Evolutionary conservation across 495 filamentous ascomycete species (phyloP).

Genomic region (Ascobolus immersus): DNA sequence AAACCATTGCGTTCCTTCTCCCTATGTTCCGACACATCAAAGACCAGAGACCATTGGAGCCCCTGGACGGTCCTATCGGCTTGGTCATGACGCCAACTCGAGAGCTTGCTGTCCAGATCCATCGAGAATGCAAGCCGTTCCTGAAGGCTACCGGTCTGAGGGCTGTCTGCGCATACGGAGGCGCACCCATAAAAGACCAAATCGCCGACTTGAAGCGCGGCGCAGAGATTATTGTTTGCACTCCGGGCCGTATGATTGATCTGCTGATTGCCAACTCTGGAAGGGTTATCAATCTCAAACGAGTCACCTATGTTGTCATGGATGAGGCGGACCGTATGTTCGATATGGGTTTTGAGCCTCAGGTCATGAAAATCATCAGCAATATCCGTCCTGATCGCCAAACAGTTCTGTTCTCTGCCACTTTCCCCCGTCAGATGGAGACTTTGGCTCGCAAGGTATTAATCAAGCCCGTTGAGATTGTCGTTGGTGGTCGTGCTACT

Average conservation of each 20-base stretch:
- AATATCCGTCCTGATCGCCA: slow-evolving; percentile 81
- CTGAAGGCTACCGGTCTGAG: slow-evolving; percentile 71
- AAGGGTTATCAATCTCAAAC: slow-evolving; percentile 65
- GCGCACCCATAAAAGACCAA: slow-evolving; percentile 89
- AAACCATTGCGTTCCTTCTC: slow-evolving; percentile 81
- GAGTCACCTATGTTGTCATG: slow-evolving; percentile 78
- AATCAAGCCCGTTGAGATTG: slow-evolving; percentile 68
- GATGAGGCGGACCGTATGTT: slow-evolving; percentile 99
- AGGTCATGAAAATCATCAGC: slow-evolving; percentile 85
- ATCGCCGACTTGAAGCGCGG: slow-evolving; percentile 90
- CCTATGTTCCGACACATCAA: slow-evolving; percentile 97
- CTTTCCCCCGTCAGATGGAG: slow-evolving; percentile 77
- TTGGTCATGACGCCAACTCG: slow-evolving; percentile 86
- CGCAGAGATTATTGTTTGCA: slow-evolving; percentile 84
- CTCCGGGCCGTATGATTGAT: slow-evolving; percentile 93
- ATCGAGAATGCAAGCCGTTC: slow-evolving; percentile 81
- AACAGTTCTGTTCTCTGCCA: slow-evolving; percentile 87
- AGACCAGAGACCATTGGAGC: slow-evolving; percentile 62
- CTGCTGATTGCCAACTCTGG: slow-evolving; percentile 77
- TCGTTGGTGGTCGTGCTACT: slow-evolving; percentile 70
- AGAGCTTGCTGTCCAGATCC: slow-evolving; percentile 84
- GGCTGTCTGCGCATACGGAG: slow-evolving; percentile 83
- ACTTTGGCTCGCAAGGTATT: slow-evolving; percentile 67
- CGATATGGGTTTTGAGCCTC: slow-evolving; percentile 97
- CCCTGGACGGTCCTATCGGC: slow-evolving; percentile 64